Conservation (phyloP, 2,329 filamentous ascomycete genomes). For the Zarea fungicola region DNA sequence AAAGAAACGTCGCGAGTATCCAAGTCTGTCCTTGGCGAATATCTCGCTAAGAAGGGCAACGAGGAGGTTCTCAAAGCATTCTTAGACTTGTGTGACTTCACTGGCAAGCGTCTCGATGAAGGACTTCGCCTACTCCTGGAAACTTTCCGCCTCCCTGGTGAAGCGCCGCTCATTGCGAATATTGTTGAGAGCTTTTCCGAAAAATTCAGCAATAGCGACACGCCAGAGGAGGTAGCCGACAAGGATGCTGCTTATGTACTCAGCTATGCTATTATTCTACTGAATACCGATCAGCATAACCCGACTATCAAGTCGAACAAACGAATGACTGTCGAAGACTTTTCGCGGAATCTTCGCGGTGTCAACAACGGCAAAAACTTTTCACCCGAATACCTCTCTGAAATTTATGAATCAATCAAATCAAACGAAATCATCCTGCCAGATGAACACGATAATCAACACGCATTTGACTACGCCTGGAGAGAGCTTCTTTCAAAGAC, state of each 20-base stretch:
- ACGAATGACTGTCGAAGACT: slow-evolving; percentile 80
- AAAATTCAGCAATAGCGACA: slow-evolving; percentile 68
- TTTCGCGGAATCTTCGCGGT: slow-evolving; percentile 82
- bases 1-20: slow-evolving; percentile 83
- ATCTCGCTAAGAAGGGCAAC: slow-evolving; percentile 84
- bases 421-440: slow-evolving; percentile 93
- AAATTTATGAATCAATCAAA: slow-evolving; percentile 87
- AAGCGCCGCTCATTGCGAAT: slow-evolving; percentile 86
- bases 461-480: slow-evolving; percentile 97
- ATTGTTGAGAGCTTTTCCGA: slow-evolving; percentile 85
- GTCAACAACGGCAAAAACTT: slow-evolving; percentile 86
- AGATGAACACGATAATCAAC: slow-evolving; percentile 93
- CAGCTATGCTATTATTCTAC: slow-evolving; percentile 93
- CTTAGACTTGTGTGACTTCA: slow-evolving; percentile 82
- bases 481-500: slow-evolving; percentile 87
- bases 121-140: slow-evolving; percentile 82
- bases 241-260: slow-evolving; percentile 86
- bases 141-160: slow-evolving; percentile 88
- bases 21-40: slow-evolving; percentile 88
- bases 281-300: slow-evolving; percentile 96
- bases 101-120: slow-evolving; percentile 81
- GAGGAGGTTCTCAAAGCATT: slow-evolving; percentile 81
- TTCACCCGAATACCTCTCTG: slow-evolving; percentile 71
- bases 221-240: slow-evolving; percentile 71
- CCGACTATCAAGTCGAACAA: slow-evolving; percentile 74